Percentiles rank a stretch among this genome's conserved stretches.
phyloP scores from a whole-genome alignment of 345 rosid genomes.

The Salix brachista region DNA sequence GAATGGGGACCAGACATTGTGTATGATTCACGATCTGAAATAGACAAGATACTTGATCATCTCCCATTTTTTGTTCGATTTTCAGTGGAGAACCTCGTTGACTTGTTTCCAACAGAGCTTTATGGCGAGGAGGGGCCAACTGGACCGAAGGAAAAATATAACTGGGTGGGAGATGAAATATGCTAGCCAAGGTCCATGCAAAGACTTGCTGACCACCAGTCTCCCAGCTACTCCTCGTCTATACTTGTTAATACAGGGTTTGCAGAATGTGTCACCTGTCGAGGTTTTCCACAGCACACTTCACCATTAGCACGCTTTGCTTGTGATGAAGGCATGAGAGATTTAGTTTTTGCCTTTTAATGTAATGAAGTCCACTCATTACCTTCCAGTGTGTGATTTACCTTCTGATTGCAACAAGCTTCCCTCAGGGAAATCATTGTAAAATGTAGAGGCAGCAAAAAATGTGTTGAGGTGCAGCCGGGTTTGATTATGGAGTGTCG shows the following conservation, averaged over 20 bases:
- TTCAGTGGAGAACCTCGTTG: slow-evolving; percentile 69
- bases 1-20: slow-evolving; percentile 88
- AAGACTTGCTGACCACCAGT: neutral
- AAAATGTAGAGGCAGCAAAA: neutral
- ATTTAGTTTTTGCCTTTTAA: no score
- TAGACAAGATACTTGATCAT: slow-evolving; percentile 56
- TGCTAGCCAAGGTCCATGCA: slow-evolving; percentile 18
- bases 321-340: neutral
- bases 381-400: neutral
- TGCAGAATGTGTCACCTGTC: neutral
- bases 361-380: neutral
- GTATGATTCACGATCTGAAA: slow-evolving; percentile 74
- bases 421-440: neutral
- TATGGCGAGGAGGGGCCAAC: slow-evolving; percentile 98
- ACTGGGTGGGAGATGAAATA: slow-evolving; percentile 84
- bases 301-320: neutral
- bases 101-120: slow-evolving; percentile 80
- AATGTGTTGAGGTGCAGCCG: neutral
- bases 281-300: no score
- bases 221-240: no score
- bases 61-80: slow-evolving; percentile 70
- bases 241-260: neutral
- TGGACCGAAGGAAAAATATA: slow-evolving; percentile 88
- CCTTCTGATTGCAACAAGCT: neutral
- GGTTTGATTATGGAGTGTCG: no score